Evolutionary conservation across 2,329 filamentous ascomycete genomes (phyloP).

Genomic region (Lecanosticta acicola): DNA sequence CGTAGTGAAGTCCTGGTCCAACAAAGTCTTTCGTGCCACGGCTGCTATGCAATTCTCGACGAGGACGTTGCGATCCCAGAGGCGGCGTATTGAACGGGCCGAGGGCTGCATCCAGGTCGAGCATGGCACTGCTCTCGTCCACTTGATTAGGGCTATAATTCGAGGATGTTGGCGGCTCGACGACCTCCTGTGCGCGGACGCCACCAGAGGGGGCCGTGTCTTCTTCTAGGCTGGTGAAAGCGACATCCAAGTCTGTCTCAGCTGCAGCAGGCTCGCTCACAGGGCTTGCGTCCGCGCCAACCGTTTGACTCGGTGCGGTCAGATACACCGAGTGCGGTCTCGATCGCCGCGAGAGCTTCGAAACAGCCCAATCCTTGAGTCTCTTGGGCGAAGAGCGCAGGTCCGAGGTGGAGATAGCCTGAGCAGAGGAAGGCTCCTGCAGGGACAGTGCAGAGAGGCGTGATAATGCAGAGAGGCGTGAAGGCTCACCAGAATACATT

Average conservation of each 20-base stretch:
- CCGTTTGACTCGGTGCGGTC: neutral
- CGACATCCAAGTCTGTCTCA: slow-evolving; percentile 31
- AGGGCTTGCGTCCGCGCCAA: slow-evolving; percentile 1
- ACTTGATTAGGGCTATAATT: slow-evolving; percentile 10
- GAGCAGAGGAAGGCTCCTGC: slow-evolving; percentile 22
- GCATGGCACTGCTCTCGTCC: slow-evolving; percentile 66
- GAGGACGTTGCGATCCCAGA: slow-evolving; percentile 57
- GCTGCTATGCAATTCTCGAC: slow-evolving; percentile 71
- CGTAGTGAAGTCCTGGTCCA: slow-evolving; percentile 64
- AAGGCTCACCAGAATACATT: slow-evolving; percentile 18
- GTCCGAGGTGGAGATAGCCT: slow-evolving; percentile 7
- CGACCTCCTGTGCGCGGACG: slow-evolving; percentile 5
- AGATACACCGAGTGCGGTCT: slow-evolving; percentile 13
- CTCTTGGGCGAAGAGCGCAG: slow-evolving; percentile 50
- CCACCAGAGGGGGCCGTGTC: slow-evolving; percentile 6
- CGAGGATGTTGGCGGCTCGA: slow-evolving; percentile 5
- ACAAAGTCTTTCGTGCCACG: slow-evolving; percentile 63
- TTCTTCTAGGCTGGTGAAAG: slow-evolving; percentile 21
- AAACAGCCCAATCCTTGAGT: slow-evolving; percentile 63
- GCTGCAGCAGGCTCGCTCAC: slow-evolving; percentile 13
- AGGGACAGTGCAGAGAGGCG: slow-evolving; percentile 30
- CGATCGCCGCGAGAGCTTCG: slow-evolving; percentile 44
- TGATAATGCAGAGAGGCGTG: slow-evolving; percentile 27
- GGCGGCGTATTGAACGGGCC: slow-evolving; percentile 84
- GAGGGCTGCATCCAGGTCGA: slow-evolving; percentile 89